phyloP scores from a whole-genome alignment of 2,329 filamentous ascomycete genomes.

The Fonsecaea monophora region DNA sequence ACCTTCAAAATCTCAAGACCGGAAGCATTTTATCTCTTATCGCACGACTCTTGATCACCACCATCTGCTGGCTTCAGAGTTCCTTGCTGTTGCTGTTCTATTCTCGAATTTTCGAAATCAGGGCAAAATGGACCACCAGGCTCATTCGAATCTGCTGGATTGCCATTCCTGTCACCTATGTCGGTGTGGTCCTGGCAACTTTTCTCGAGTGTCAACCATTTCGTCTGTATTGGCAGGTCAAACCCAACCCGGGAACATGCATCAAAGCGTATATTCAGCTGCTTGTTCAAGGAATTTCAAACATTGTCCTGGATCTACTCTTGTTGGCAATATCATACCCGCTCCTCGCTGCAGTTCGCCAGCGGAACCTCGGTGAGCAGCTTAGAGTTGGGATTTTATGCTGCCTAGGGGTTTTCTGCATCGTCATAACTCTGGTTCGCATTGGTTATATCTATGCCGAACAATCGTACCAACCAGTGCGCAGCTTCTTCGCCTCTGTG shows the following conservation, averaged over 20 bases:
- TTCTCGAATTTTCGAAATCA: constrained; percentile 35
- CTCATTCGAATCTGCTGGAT: constrained; percentile 42
- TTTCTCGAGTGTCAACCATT: constrained; percentile 55
- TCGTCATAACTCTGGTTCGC: constrained; percentile 50
- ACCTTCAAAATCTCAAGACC: constrained; percentile 40
- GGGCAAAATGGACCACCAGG: constrained; percentile 34
- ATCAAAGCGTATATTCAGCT: constrained; percentile 45
- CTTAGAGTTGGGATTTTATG: constrained; percentile 46
- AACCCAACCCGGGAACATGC: constrained; percentile 51
- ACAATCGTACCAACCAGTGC: constrained; percentile 47
- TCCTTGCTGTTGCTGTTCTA: constrained; percentile 41
- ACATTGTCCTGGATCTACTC: constrained; percentile 45
- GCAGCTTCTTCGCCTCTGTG: constrained; percentile 50
- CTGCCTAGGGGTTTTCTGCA: constrained; percentile 50
- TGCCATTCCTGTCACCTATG: constrained; percentile 44
- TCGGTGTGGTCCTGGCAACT: constrained; percentile 45
- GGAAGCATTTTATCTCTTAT: constrained; percentile 40
- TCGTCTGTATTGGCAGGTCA: constrained; percentile 63
- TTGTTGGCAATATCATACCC: constrained; percentile 45
- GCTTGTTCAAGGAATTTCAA: constrained; percentile 45
- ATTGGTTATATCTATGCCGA: constrained; percentile 48
- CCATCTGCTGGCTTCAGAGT: constrained; percentile 41
- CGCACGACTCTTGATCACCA: constrained; percentile 38
- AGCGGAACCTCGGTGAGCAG: constrained; percentile 41
- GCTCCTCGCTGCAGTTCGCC: constrained; percentile 36